These are phyloP conservation scores for Podila epigama DNA, from an alignment of 192 early-diverging fungal genomes.

Conservation along the genomic window DNA sequence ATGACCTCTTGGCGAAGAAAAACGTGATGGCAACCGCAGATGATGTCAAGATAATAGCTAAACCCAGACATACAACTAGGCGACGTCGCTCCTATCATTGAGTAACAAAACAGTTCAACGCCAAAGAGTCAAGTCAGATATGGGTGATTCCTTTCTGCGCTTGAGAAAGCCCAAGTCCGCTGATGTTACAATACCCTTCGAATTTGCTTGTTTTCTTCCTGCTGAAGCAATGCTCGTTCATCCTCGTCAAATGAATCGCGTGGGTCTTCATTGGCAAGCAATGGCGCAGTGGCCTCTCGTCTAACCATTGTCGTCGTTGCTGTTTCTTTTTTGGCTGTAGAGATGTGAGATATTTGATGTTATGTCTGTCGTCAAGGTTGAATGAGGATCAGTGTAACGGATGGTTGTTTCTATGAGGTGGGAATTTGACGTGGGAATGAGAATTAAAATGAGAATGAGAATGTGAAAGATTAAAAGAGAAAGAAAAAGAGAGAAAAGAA, in stretches of 20 bases:
- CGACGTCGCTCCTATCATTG: conserved; percentile 24
- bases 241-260: conserved; percentile 36
- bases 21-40: conserved; percentile 22
- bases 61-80: conserved; percentile 24
- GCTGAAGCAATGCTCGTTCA: conserved; percentile 28
- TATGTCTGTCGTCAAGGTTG: too few relatives aligned
- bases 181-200: conserved; percentile 17
- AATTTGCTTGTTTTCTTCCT: conserved; percentile 30
- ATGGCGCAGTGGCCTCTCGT: conserved; percentile 18
- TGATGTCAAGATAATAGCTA: conserved; percentile 25
- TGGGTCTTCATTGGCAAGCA: conserved; percentile 35
- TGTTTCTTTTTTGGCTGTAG: neutral
- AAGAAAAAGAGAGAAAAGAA: neutral
- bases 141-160: neutral
- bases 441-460: too few relatives aligned
- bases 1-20: conserved; percentile 12
- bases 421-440: too few relatives aligned
- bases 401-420: too few relatives aligned
- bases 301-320: neutral
- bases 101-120: neutral
- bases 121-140: neutral
- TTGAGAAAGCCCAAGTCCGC: neutral
- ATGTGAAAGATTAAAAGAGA: too few relatives aligned
- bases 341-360: neutral
- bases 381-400: too few relatives aligned